Evolutionary conservation across 306 rosid genomes (phyloP).

Genomic region (Vicia faba): DNA sequence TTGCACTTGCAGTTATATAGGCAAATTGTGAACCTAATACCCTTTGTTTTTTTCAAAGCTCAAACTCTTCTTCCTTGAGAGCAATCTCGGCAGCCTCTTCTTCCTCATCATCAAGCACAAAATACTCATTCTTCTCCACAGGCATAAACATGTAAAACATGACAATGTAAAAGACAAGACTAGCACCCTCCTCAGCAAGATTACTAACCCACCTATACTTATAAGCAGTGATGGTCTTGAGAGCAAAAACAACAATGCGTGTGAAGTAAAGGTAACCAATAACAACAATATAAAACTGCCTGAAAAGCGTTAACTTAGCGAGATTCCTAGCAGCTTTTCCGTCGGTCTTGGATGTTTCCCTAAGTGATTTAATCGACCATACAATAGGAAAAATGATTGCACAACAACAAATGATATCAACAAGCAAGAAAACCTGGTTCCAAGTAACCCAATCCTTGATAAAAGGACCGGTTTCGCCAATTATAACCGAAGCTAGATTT

Average conservation of each 20-base stretch:
- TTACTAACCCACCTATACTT: slow-evolving; percentile 91
- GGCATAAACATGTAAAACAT: slow-evolving; percentile 95
- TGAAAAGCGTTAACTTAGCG: slow-evolving; percentile 77
- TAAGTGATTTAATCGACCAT: slow-evolving; percentile 78
- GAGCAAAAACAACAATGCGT: slow-evolving; percentile 75
- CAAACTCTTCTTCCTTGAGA: slow-evolving; percentile 77
- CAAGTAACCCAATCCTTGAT: slow-evolving; percentile 88
- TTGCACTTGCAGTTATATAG: slow-evolving; percentile 12
- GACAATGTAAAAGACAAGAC: slow-evolving; percentile 63
- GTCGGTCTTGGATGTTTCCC: slow-evolving; percentile 93
- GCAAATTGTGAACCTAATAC: slow-evolving; percentile 31
- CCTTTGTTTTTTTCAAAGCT: slow-evolving; percentile 55
- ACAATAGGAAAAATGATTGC: slow-evolving; percentile 90
- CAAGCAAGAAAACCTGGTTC: slow-evolving; percentile 86
- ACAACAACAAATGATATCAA: slow-evolving; percentile 82
- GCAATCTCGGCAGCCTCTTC: slow-evolving; percentile 91
- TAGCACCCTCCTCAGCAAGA: slow-evolving; percentile 81
- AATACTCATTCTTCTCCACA: slow-evolving; percentile 70
- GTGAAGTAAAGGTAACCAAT: slow-evolving; percentile 87
- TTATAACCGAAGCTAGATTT: slow-evolving; percentile 72
- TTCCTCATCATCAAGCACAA: slow-evolving; percentile 79
- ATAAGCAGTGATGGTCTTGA: slow-evolving; percentile 76
- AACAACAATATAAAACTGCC: slow-evolving; percentile 84
- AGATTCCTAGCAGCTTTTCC: slow-evolving; percentile 84
- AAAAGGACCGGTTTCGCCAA: slow-evolving; percentile 86